Evolutionary conservation across 2,329 filamentous ascomycete genomes (phyloP), one percentile per base, ranked within the genome.

Genomic region (Venturia nashicola): DNA sequence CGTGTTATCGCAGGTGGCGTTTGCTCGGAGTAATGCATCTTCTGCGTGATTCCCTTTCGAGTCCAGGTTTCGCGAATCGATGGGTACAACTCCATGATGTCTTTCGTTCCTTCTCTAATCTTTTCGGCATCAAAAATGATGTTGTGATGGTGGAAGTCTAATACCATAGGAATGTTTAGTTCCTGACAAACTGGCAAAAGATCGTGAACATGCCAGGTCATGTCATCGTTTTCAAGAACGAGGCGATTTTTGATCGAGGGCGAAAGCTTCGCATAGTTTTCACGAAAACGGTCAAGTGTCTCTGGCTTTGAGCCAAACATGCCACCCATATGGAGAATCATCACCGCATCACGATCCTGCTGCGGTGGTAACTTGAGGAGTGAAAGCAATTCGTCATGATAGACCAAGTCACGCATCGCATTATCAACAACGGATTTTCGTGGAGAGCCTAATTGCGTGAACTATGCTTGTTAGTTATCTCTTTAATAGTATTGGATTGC

Each of bases 21-120:
- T 0, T 86, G 88, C 72, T 97, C 93, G 34, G 89, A 95, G 75
- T 97, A 97, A 71, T 97, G 93, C 91, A 97, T 96, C 76, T 97
- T 97, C 69, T 94, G 93, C 2, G 80, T 91, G 67, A 96, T 97
- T 1, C 81, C 78, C 73, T 97, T 97, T 39, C 84, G 82, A 0
- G 82, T 83, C 93, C 93, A 97, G 0, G 91, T 97, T 3, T 86
- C 85, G 54, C 83, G 81, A 70, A 97, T 97, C 5, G 88, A 85
- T 0, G 87, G 86, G 66, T 84, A 94, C 0, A 96, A 76, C 0
- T 79, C 74, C 60, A 88, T 86, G 67, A 97, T 91, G 69, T 96
- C 92, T 23, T 84, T 79, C 0, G 91, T 96, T 0, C 92, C 91
- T 75, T 96, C 92, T 2, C 91, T 86, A 59, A 95, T 77, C 68